phyloP scores from a whole-genome alignment of 805 yeast species.

The Saturnispora saitoi region DNA sequence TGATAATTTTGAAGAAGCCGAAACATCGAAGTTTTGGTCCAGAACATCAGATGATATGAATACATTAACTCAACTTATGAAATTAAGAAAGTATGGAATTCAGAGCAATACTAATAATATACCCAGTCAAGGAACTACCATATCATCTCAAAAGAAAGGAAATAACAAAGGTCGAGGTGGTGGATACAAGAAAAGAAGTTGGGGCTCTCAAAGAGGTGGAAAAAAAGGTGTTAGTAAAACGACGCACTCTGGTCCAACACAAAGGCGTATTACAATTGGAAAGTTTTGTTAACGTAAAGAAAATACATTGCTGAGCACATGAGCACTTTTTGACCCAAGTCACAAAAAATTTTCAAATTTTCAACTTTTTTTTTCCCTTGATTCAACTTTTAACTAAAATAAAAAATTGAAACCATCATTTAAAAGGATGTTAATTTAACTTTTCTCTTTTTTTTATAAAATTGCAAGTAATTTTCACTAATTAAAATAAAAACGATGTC shows the following conservation, averaged over 20 bases:
- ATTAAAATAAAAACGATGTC: slow-evolving; percentile 12
- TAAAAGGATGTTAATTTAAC: not conserved
- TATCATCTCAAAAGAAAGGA: not conserved
- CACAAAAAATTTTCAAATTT: slow-evolving; percentile 1
- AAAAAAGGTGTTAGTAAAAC: slow-evolving; percentile 1
- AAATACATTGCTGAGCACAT: not conserved
- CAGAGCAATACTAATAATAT: not conserved
- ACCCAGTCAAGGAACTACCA: not conserved
- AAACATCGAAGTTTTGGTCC: slow-evolving; percentile 5
- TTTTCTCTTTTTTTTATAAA: not conserved
- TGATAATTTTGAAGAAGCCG: not conserved
- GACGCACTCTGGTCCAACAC: not conserved
- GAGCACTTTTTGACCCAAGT: slow-evolving; percentile 1
- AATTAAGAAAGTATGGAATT: not conserved
- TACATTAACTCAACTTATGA: slow-evolving; percentile 4
- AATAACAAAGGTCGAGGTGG: not conserved
- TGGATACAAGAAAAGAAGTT: not conserved
- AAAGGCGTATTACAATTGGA: not conserved
- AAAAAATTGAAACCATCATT: not conserved
- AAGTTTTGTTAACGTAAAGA: slow-evolving; percentile 1
- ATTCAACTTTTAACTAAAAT: not conserved
- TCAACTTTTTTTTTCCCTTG: not conserved
- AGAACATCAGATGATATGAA: slow-evolving; percentile 4
- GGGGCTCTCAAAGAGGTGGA: not conserved
- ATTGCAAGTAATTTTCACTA: not conserved